A percentile compares a stretch with the other conserved stretches of the same genome.
These are phyloP conservation scores for Endocalyx cinctus DNA, from an alignment of 2,329 filamentous ascomycete species.

Conservation along the genomic window DNA sequence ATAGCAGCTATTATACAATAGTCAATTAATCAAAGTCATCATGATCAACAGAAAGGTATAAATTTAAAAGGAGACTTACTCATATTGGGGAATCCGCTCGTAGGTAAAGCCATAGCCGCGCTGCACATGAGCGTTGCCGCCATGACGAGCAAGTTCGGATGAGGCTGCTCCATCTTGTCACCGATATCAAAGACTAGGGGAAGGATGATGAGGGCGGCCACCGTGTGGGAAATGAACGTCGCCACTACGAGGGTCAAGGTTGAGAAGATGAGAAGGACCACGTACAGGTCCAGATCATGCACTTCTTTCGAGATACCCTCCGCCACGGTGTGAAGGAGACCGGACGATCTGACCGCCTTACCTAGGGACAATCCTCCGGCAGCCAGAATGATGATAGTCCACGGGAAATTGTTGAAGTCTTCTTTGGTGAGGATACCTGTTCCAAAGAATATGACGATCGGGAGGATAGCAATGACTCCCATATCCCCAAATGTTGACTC, in stretches of 20 bases:
- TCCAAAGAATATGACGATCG: constrained; percentile 92
- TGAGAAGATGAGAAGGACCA: constrained; percentile 81
- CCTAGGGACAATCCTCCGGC: constrained; percentile 89
- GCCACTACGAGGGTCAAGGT: constrained; percentile 83
- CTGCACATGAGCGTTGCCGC: constrained; percentile 92
- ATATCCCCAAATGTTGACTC: constrained; percentile 91
- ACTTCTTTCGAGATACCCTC: constrained; percentile 69
- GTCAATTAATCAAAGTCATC: constrained; percentile 1
- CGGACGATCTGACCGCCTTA: constrained; percentile 90
- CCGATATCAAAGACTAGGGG: constrained; percentile 88
- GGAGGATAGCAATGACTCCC: constrained; percentile 96
- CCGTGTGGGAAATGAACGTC: constrained; percentile 96
- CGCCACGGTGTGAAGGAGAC: constrained; percentile 85
- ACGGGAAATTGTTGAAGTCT: constrained; percentile 99
- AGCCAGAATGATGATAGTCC: constrained; percentile 98
- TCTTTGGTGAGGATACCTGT: constrained; percentile 95
- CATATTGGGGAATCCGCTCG: constrained; percentile 98
- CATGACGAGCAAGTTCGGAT: constrained; percentile 95
- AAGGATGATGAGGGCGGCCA: constrained; percentile 90
- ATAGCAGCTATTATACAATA: constrained; percentile 59
- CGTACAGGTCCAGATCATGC: constrained; percentile 76
- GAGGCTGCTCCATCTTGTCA: constrained; percentile 76
- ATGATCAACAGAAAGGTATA: constrained; percentile 3
- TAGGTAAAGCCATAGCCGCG: constrained; percentile 95
- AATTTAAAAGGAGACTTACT: constrained; percentile 59